Evolutionary conservation across 202 grass and related monocot genomes (phyloP), one percentile per base, ranked within the genome.

Genomic region (Carex arenaria): DNA sequence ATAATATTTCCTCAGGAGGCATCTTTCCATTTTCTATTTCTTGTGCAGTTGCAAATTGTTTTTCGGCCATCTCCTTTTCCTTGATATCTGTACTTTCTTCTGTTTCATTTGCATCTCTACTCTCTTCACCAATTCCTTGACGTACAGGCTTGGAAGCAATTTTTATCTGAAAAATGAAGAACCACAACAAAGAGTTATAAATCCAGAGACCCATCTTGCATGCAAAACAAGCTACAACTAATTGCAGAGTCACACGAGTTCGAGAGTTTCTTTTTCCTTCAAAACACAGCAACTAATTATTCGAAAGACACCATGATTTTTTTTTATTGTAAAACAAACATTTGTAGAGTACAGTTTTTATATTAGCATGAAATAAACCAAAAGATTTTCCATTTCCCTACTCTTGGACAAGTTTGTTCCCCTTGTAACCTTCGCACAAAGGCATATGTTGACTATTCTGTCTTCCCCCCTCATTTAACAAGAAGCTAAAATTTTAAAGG

Each of bases 21-120:
- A 98, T 77, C 91, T 91, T 98, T 19, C 91, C 89, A 77, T 79
- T 91, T 82, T 87, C 89, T 76, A 94, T 93, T 90, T 94, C 95
- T 61, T 91, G 85, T 55, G 92, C 59, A 28, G 86, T 85, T 62
- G 90, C 86, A 86, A 91, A 91, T 59, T 78, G 68, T 38, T 86
- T 93, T 84, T 89, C 69, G 80, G 87, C 38, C 82, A 31, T 32
- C 43, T 67, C 64, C 14, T 76, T 77, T 76, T 90, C 86, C 79
- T 90, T 83, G 34, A 65, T 74, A 87, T 57, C 63, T 56, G 26
- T 20, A 69, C 60, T 68, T 34, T 9, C 64, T 67, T 67, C 42
- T 15, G 3, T 56, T 30, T 88, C 87, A 43, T 84, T 94, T 54
- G 64, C 78, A 56, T 19, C 31, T 3, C 51, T 86, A 83, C 55